Conservation (phyloP, 169 alveolate genomes). For the Plasmodium gonderi region DNA sequence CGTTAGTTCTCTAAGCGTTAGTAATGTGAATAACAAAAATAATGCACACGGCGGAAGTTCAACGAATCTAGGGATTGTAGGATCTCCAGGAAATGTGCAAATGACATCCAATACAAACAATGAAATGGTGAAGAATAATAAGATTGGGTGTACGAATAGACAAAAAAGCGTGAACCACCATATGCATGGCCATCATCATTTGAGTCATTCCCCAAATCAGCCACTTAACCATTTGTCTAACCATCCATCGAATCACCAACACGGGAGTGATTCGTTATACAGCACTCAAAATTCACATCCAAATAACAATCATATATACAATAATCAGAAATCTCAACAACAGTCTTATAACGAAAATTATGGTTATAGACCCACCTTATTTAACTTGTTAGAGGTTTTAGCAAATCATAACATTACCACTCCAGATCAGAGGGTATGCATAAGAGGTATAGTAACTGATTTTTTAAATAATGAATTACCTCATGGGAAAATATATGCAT, state of each 20-base stretch:
- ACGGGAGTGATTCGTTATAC: neutral
- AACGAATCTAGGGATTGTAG: neutral
- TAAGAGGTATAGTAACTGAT: slow-evolving; percentile 90
- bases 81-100: slow-evolving; percentile 12
- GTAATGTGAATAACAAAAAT: slow-evolving; percentile 8
- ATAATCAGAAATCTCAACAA: slow-evolving; percentile 14
- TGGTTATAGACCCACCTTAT: slow-evolving; percentile 88
- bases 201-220: neutral
- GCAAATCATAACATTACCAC: slow-evolving; percentile 91
- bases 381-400: slow-evolving; percentile 87
- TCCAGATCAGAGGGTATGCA: slow-evolving; percentile 92
- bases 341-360: slow-evolving; percentile 30
- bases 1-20: neutral
- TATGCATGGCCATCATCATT: slow-evolving; percentile 13
- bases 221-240: neutral
- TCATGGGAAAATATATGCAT: slow-evolving; percentile 90
- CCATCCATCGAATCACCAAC: neutral
- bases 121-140: slow-evolving; percentile 41
- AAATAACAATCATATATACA: neutral
- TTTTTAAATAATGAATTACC: slow-evolving; percentile 89
- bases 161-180: slow-evolving; percentile 22
- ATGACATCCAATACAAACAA: neutral
- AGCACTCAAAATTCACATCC: neutral
- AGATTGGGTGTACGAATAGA: slow-evolving; percentile 24
- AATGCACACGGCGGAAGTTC: neutral